Evolutionary conservation across 345 rosid species (phyloP), one percentile per base, ranked within the genome.

Genomic region (Aquilaria yunnanensis): DNA sequence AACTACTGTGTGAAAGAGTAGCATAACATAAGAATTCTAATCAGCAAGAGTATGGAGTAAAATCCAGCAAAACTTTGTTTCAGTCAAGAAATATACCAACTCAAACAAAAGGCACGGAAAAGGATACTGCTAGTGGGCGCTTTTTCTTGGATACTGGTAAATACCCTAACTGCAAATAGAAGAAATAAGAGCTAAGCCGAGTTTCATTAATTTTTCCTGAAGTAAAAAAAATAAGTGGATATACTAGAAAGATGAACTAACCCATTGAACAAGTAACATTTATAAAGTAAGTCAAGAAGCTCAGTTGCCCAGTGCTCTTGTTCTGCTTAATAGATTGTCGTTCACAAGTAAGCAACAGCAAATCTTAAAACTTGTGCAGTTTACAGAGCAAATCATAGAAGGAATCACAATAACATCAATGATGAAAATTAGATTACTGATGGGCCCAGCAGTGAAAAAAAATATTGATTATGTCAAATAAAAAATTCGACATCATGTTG

Each of bases 81-180:
- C 43, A 37, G 5, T 9, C 5, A 37, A 37, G 43, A 37, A 7
- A 37, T 5, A 37, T 37, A 9, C 43, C 43, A 37, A 37, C 43
- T 37, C 5, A 37, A 37, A 37, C 43, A 37, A 37, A 37, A 37
- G 43, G 8, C 8, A 37, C 34, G 49, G 60, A 69, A 2, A 81
- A 83, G 86, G 81, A 81, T 89, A 89, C 96, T 86, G 69, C 82
- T 90, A 50, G 60, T 5, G 16, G 97, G 97, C 12, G 97, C 95
- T 54, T 83, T 82, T 72, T 87, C 97, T 71, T 90, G 97, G 72
- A 87, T 48, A 77, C 95, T 82, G 48, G 97, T 90, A 74, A 90
- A 90, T 51, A 90, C 90, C 70, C 97, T 79, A 60, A 84, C 95
- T 90, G 86, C 72, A 37, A 54, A 64, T 49, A 59, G 32, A 74